Evolutionary conservation across 441 rosid species (phyloP).

Genomic region (Bruguiera hainesii): DNA sequence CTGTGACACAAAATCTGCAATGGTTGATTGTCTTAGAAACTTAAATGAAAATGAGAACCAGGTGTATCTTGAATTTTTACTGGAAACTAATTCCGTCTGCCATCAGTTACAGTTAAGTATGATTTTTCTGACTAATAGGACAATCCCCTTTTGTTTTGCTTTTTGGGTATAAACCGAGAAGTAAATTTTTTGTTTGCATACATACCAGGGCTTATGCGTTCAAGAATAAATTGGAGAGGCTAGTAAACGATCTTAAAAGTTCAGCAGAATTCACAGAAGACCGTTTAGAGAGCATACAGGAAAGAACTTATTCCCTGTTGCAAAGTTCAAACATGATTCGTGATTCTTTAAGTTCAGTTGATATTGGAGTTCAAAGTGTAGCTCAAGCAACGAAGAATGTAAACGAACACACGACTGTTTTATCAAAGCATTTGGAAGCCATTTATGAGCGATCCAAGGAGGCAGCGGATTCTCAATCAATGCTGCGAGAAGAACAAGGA

Average conservation of each 20-base stretch:
- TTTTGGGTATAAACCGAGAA: neutral
- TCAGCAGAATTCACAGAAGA: conserved; percentile 57
- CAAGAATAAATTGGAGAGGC: conserved; percentile 58
- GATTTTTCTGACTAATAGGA: neutral
- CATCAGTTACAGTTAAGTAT: conserved; percentile 68
- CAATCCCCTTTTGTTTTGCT: neutral
- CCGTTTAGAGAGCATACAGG: conserved; percentile 41
- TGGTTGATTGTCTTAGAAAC: conserved; percentile 53
- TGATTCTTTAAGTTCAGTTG: conserved; percentile 48
- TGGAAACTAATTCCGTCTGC: conserved; percentile 83
- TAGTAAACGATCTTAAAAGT: conserved; percentile 61
- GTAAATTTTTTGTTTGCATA: neutral
- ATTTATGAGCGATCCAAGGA: conserved; percentile 49
- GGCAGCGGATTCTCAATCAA: conserved; percentile 54
- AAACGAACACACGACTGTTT: conserved; percentile 36
- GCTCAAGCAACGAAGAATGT: conserved; percentile 44
- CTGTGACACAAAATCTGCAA: conserved; percentile 42
- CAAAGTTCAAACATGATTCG: conserved; percentile 48
- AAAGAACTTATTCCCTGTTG: conserved; percentile 38
- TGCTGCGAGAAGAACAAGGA: conserved; percentile 50
- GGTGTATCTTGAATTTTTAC: conserved; percentile 60
- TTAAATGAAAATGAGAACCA: conserved; percentile 49
- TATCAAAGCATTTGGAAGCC: conserved; percentile 48
- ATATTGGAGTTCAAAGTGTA: conserved; percentile 43
- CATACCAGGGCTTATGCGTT: conserved; percentile 53